Conservation (phyloP, 192 early-diverging fungal genomes). For the Coemansia sp. region DNA sequence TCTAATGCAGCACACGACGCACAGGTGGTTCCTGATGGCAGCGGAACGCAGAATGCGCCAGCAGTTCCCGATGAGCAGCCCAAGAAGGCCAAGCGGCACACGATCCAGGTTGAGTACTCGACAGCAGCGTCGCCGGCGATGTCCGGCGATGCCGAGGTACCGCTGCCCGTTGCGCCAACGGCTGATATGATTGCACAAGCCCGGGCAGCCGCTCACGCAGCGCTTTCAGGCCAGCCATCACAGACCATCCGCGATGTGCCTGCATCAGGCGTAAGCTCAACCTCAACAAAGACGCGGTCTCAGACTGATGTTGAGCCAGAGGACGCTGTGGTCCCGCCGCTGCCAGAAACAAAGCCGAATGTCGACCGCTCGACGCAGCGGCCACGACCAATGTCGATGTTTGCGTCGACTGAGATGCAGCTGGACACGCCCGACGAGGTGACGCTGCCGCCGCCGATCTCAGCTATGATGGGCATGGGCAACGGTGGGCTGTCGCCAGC, state of each 20-base stretch:
- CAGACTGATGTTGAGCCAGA: conserved; percentile 29
- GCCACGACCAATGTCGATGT: conserved; percentile 56
- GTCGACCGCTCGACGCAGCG: conserved; percentile 17
- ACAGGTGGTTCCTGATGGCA: conserved; percentile 23
- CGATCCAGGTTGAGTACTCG: conserved; percentile 60
- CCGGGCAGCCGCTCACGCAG: conserved; percentile 48
- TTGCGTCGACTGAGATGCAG: conserved; percentile 55
- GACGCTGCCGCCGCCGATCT: conserved; percentile 41
- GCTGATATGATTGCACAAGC: conserved; percentile 44
- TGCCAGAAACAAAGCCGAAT: conserved; percentile 4
- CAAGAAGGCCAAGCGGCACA: conserved; percentile 59
- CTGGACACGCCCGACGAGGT: conserved; percentile 22
- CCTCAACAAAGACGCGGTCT: conserved; percentile 28
- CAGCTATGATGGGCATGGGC: conserved; percentile 38
- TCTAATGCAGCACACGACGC: conserved; percentile 3
- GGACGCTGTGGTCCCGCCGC: conserved; percentile 18
- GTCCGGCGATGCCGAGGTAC: conserved; percentile 12
- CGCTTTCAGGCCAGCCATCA: conserved; percentile 31
- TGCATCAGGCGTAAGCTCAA: conserved; percentile 27
- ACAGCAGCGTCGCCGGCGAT: background rate
- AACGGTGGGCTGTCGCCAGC: conserved; percentile 45
- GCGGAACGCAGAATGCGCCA: conserved; percentile 29
- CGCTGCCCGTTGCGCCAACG: conserved; percentile 24
- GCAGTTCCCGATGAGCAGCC: conserved; percentile 39
- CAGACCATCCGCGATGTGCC: background rate